A percentile compares a stretch with the other conserved stretches of the same genome.
These are phyloP conservation scores for Monosporascus ibericus DNA, from an alignment of 2,329 filamentous ascomycete genomes.

Conservation along the genomic window DNA sequence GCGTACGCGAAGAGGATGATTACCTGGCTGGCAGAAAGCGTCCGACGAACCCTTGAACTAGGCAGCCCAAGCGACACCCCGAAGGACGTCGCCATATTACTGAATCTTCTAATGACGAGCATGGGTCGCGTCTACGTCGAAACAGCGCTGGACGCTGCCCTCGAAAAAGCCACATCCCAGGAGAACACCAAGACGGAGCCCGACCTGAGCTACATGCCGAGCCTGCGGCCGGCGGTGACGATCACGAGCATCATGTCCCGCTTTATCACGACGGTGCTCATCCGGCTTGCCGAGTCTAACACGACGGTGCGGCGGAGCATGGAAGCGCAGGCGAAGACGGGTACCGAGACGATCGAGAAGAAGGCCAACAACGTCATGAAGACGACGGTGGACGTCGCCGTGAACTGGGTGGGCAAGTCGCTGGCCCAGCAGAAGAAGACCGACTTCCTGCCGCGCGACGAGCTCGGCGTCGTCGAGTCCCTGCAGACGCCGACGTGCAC, in stretches of 20 bases:
- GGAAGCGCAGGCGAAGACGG: constrained; percentile 71
- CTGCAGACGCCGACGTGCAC: constrained; percentile 84
- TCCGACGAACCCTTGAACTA: constrained; percentile 86
- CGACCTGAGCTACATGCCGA: constrained; percentile 76
- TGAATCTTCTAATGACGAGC: constrained; percentile 75
- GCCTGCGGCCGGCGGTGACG: constrained; percentile 73
- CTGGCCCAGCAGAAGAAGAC: constrained; percentile 77
- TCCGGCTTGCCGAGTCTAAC: constrained; percentile 83
- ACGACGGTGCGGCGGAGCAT: constrained; percentile 86
- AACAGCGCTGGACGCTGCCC: constrained; percentile 61
- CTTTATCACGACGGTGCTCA: constrained; percentile 83
- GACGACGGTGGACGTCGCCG: constrained; percentile 56
- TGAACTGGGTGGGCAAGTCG: constrained; percentile 70
- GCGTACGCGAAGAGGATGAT: constrained; percentile 96
- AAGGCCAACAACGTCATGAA: constrained; percentile 64
- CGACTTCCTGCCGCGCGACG: constrained; percentile 84
- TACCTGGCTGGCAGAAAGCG: constrained; percentile 93
- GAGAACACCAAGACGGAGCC: constrained; percentile 80
- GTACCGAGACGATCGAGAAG: constrained; percentile 73
- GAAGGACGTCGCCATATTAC: constrained; percentile 82
- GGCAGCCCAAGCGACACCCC: constrained; percentile 82
- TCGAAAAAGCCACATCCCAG: constrained; percentile 67
- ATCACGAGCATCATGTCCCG: constrained; percentile 91
- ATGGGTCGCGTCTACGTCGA: constrained; percentile 80
- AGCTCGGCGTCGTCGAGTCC: constrained; percentile 60